These are phyloP conservation scores for Lactifluus hygrophoroides DNA, from an alignment of 768 basidiomycete species.

Conservation along the genomic window DNA sequence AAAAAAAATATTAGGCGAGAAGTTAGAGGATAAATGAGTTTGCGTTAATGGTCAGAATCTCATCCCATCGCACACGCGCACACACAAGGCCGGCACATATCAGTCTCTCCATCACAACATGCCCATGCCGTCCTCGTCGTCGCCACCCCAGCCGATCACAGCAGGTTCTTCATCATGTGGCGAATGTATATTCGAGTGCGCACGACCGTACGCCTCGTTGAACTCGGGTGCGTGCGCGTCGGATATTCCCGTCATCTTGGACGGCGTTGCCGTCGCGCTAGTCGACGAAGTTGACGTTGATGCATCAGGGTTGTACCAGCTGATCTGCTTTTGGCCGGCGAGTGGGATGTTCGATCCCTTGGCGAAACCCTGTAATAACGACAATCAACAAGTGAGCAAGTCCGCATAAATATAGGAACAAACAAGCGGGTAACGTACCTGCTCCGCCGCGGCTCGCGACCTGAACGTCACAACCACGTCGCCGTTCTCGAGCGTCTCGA, in stretches of 20 bases:
- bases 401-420: too few species aligned
- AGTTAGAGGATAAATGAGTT: slow-evolving; percentile 15
- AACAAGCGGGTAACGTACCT: too few species aligned
- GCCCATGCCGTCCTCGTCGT: slow-evolving; percentile 63
- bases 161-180: slow-evolving; percentile 24
- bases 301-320: slow-evolving; percentile 46
- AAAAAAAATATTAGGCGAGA: background rate
- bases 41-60: background rate
- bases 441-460: slow-evolving; percentile 66
- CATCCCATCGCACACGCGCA: background rate
- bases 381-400: too few species aligned
- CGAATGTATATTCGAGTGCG: background rate
- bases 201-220: slow-evolving; percentile 38
- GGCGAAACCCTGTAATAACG: slow-evolving; percentile 47
- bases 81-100: background rate
- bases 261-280: slow-evolving; percentile 11
- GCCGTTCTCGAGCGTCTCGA: slow-evolving; percentile 46
- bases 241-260: slow-evolving; percentile 22
- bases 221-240: slow-evolving; percentile 25
- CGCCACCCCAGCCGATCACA: slow-evolving; percentile 65
- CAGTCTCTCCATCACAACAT: slow-evolving; percentile 35
- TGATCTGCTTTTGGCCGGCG: slow-evolving; percentile 54
- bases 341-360: slow-evolving; percentile 62
- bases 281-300: background rate
- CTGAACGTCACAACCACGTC: slow-evolving; percentile 63